Base-by-base conservation (phyloP, 2,329 filamentous ascomycete genomes). In the Phoma sp. region DNA sequence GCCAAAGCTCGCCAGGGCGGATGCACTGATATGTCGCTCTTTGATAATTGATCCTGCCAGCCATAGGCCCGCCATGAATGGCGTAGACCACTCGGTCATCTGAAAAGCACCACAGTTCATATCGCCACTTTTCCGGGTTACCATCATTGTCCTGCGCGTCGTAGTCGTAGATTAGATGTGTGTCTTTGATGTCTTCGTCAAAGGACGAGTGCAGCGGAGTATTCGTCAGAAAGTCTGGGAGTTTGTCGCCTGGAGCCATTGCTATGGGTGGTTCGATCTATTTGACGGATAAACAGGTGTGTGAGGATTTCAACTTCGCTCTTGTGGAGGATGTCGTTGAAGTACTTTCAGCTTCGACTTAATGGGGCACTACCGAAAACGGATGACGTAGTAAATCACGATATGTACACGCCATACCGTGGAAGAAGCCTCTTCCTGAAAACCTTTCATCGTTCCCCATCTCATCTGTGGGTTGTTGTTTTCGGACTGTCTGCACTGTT, bases 71-170 rank as follows among this genome's bases (percentile, higher is more conserved):
- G 4, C 84, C 83, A 59, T 86, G 83, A 48, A 86, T 86, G 20
- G 79, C 78, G 60, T 86, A 86, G 53, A 86, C 80, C 40, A 84
- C 78, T 4, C 82, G 78, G 47, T 65, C 66, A 15, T 79, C 71
- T n/a, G 79, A 83, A 61, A 81, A 82, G 70, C 85, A 85, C 83
- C 84, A 86, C 64, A 86, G 80, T 55, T 86, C 84, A 60, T 86
- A 86, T 1, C 81, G 78, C 84, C 83, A 86, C 65, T 83, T 85
- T 45, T 84, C 81, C 0, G 81, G 78, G 5, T 80, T 80, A 9
- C 82, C 81, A 1, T 78, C 50, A 2, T 58, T 56, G 52, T 82
- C 78, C 46, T 80, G 68, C 0, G 80, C 82, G 33, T 79, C 75
- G 59, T 85, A 85, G 59, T 86, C 82, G 66, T 86, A 86, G 47